A percentile compares a stretch with the other conserved stretches of the same genome.
These are phyloP conservation scores for Selaginella tamariscina DNA, from an alignment of 75 land plant species.

Conservation along the genomic window DNA sequence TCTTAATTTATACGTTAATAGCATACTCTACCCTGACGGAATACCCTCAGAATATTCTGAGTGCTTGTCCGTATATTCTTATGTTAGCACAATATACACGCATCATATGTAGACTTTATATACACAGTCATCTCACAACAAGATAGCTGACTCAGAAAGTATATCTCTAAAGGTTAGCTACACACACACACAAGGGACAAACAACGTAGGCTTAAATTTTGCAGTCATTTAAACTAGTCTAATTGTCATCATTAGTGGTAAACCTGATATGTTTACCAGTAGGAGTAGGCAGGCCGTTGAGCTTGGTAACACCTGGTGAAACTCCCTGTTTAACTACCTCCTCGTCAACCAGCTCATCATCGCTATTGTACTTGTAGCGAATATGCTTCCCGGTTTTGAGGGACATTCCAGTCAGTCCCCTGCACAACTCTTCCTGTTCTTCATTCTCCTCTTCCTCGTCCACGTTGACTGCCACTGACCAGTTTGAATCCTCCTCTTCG, in stretches of 20 bases:
- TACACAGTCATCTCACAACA: too few species aligned
- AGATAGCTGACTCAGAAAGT: too few species aligned
- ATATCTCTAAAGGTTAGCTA: too few species aligned
- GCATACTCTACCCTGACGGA: too few species aligned
- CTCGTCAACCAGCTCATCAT: constrained; percentile 49
- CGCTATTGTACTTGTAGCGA: constrained; percentile 75
- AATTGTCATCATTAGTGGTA: constrained; percentile 26
- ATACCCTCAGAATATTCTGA: too few species aligned
- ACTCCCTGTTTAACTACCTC: constrained; percentile 17
- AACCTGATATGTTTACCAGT: constrained; percentile 60
- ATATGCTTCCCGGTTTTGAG: constrained; percentile 42
- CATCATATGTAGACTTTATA: too few species aligned
- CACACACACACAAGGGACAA: too few species aligned
- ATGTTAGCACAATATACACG: too few species aligned
- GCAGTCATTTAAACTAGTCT: too few species aligned
- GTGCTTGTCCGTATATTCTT: too few species aligned
- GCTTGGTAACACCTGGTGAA: constrained; percentile 18
- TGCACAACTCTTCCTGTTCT: constrained; percentile 29
- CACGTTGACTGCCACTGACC: constrained; percentile 59
- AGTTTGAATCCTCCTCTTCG: constrained; percentile 39
- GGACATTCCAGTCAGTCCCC: constrained; percentile 17
- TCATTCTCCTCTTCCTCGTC: constrained; percentile 27
- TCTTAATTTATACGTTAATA: too few species aligned
- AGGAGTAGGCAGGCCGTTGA: constrained; percentile 60
- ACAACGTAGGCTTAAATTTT: too few species aligned